A percentile compares a stretch with the other conserved stretches of the same genome.
Conservation (phyloP, 495 filamentous ascomycete genomes). For the Pyrenula massariospora region DNA sequence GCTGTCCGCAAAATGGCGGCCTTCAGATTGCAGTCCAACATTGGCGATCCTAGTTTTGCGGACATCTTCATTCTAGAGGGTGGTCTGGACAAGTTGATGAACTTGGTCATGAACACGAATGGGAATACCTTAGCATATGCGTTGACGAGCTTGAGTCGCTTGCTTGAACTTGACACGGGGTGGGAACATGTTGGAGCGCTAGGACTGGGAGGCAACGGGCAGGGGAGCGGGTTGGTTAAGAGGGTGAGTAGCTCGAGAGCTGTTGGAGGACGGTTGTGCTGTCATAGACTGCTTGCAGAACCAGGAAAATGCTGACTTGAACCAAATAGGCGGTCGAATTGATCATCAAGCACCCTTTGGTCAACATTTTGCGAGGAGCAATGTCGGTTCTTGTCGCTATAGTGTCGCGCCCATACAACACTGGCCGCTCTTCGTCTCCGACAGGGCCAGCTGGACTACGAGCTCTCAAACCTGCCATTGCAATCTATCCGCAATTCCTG, state of each 20-base stretch:
- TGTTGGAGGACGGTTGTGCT: background rate
- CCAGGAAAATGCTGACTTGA: background rate
- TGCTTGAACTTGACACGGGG: constrained; percentile 93
- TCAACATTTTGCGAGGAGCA: constrained; percentile 92
- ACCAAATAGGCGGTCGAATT: constrained; percentile 67
- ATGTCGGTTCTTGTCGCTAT: constrained; percentile 93
- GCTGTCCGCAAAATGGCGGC: constrained; percentile 96
- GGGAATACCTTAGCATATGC: constrained; percentile 96
- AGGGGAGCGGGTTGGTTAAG: constrained; percentile 39
- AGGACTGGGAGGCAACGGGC: constrained; percentile 16
- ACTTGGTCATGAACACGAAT: constrained; percentile 67
- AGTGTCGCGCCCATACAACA: constrained; percentile 66
- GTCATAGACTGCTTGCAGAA: background rate
- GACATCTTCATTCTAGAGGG: constrained; percentile 90
- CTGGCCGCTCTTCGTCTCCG: constrained; percentile 16
- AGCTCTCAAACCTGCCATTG: constrained; percentile 84
- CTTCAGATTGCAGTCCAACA: constrained; percentile 89
- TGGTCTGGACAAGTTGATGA: constrained; percentile 67
- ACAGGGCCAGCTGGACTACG: constrained; percentile 38
- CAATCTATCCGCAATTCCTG: constrained; percentile 82
- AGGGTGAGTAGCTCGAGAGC: constrained; percentile 42
- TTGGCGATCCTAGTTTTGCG: constrained; percentile 93
- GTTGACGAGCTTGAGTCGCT: constrained; percentile 69
- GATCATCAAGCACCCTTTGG: constrained; percentile 88
- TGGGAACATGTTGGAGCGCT: constrained; percentile 63